Base-by-base conservation (phyloP, 2,329 filamentous ascomycete species). In the Fusarium sp. region DNA sequence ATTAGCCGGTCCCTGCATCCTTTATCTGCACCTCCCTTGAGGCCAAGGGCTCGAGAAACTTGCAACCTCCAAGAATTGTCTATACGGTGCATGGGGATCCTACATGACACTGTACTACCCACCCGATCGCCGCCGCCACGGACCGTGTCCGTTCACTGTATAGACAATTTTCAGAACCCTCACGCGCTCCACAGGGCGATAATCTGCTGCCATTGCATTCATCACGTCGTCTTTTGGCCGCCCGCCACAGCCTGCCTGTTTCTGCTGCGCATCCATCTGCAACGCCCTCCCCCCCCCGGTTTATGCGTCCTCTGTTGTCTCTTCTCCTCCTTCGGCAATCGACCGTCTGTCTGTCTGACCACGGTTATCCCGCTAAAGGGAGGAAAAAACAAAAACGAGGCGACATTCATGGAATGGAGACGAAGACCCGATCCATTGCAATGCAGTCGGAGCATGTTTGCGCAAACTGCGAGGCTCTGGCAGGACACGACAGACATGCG, bases 41-140 rank as follows among this genome's bases (percentile, higher is more conserved):
- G 64, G 65, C 64, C 42, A 49, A 57, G 58, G 65, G 42, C 50
- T 54, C 63, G 23, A 62, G 58, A 65, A 62, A 69, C 38, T 62
- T 54, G 58, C 69, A 74, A 75, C 70, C 73, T 70, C 70, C 67
- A 72, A 72, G 60, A 75, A 66, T 67, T 74, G 72, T 69, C 73
- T 75, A 75, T 75, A 75, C 73, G 67, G 73, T 75, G 73, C 71
- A 67, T 73, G 65, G 46, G 23, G 63, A 63, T 58, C 56, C 46
- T 64, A 59, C 33, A 58, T 64, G 40, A 11, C 53, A 75, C 73
- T 64, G 73, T 75, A 31, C 2, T 1, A 3, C 9, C 29, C 40
- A 42, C 36, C 16, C 6, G 5, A 6, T 11, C 0, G 13, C 18
- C 20, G 9, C 25, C 14, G 25, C 33, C 18, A 8, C n/a, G 10